A percentile compares a stretch with the other conserved stretches of the same genome.
These are phyloP conservation scores for Cadophora sp. DNA, from an alignment of 2,329 filamentous ascomycete species.

Conservation along the genomic window DNA sequence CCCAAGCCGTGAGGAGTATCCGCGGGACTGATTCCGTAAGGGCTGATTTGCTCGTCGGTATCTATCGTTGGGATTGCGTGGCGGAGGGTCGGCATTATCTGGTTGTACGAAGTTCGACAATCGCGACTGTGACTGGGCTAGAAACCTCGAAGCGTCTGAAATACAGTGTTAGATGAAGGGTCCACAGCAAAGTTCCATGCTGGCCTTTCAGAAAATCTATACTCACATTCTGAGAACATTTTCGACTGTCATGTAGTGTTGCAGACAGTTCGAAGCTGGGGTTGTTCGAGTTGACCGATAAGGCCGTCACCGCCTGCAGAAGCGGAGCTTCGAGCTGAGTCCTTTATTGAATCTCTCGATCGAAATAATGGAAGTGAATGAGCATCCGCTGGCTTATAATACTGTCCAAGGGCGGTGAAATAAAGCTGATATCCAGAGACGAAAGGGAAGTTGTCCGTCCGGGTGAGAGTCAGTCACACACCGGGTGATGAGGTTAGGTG, in stretches of 20 bases:
- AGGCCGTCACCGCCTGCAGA: constrained; percentile 20
- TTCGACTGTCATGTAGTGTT: constrained; percentile 27
- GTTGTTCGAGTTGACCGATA: constrained; percentile 13
- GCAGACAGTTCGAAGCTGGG: constrained; percentile 20
- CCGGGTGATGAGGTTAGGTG: constrained; percentile 1
- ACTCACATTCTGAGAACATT: constrained; percentile 47
- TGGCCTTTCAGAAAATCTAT: not conserved
- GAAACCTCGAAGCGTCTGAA: constrained; percentile 92
- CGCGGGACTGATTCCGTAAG: constrained; percentile 36
- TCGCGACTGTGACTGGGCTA: constrained; percentile 94
- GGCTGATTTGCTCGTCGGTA: constrained; percentile 40
- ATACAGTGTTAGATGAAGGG: not conserved
- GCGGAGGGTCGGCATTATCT: constrained; percentile 52
- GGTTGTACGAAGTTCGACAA: constrained; percentile 75
- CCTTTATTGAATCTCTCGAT: constrained; percentile 1
- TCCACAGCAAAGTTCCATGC: not conserved
- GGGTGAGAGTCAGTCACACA: constrained; percentile 12
- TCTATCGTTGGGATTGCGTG: constrained; percentile 45
- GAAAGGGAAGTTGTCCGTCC: constrained; percentile 10
- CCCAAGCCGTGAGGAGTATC: constrained; percentile 50
- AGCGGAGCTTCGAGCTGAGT: constrained; percentile 3
- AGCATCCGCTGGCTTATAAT: not conserved
- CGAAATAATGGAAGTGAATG: not conserved
- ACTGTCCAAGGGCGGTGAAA: not conserved
- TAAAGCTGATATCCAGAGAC: not conserved